Evolutionary conservation across 371 early-diverging fungal genomes (phyloP).

Genomic region (Cladochytrium tenue): DNA sequence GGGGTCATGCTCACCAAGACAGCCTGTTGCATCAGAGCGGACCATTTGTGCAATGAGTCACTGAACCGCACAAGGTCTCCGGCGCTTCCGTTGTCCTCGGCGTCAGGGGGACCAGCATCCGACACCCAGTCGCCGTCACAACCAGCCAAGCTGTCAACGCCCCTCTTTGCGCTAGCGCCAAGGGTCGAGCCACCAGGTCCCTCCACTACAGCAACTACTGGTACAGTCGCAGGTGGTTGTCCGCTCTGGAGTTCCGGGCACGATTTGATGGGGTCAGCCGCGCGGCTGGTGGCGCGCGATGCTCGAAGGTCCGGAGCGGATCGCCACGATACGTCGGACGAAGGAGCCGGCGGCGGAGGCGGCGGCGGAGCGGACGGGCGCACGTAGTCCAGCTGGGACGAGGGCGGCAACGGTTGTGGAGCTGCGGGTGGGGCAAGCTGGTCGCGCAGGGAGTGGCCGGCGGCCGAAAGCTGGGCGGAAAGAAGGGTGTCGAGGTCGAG

Average conservation of each 20-base stretch:
- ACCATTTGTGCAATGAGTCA: slow-evolving; percentile 33
- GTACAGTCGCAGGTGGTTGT: neutral
- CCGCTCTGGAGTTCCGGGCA: no score
- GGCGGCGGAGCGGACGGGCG: no score
- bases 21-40: slow-evolving; percentile 28
- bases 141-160: neutral
- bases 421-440: no score
- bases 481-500: no score
- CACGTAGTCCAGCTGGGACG: no score
- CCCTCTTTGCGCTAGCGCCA: neutral
- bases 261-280: no score
- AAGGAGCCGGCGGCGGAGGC: neutral
- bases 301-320: neutral
- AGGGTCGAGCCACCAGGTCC: neutral
- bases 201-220: neutral
- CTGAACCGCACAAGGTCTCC: slow-evolving; percentile 9
- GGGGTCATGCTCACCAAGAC: slow-evolving; percentile 21
- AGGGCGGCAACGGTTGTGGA: no score
- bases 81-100: neutral
- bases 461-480: no score
- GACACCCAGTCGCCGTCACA: no score
- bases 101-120: neutral
- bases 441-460: no score
- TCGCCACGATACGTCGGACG: neutral
- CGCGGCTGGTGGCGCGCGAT: neutral